Evolutionary conservation across 352 stramenopile species (phyloP), one percentile per base, ranked within the genome.

Genomic region (Pythium phragmitis): DNA sequence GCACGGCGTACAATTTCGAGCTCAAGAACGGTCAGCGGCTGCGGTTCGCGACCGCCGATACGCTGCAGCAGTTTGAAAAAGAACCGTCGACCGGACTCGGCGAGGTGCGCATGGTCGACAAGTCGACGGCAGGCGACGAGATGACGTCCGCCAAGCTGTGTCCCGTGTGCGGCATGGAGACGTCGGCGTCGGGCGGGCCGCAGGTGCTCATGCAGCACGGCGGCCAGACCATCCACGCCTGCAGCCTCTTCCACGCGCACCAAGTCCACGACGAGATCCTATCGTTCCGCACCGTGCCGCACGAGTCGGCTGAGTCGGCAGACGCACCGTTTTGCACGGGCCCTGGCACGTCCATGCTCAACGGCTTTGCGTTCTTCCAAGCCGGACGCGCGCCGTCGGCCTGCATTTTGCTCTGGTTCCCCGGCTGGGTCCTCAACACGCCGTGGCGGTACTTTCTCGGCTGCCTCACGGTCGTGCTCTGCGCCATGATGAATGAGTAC

Each of bases 341-440:
- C 14, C 59, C 78, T 0, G 82, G 82, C 26, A 91, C 82, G 12
- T 86, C 82, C 19, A 91, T 91, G 82, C 73, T 89, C 16, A 91
- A 91, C 50, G 82, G 82, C 0, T 91, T 91, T 56, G 75, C 78
- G 4, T 72, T 88, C 33, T 73, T 61, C 42, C 64, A 62, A 41
- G 55, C 57, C 21, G 72, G 47, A n/a, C 70, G 69, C 11, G 45
- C 48, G 12, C 48, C 46, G 53, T 73, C 73, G 61, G 74, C 79
- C 21, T 91, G 82, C 56, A 69, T 91, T 16, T 42, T 89, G 61
- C 74, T 91, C 33, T 91, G 82, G 82, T 91, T 91, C 57, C 79
- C 80, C 52, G 80, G 79, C 14, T 91, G 82, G 82, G 74, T 89
- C 30, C 65, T 91, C 34, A 77, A 79, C 41, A 86, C 82, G 30